Base-by-base conservation (phyloP, 2,329 filamentous ascomycete species). In the Colletotrichum ledebouriae region DNA sequence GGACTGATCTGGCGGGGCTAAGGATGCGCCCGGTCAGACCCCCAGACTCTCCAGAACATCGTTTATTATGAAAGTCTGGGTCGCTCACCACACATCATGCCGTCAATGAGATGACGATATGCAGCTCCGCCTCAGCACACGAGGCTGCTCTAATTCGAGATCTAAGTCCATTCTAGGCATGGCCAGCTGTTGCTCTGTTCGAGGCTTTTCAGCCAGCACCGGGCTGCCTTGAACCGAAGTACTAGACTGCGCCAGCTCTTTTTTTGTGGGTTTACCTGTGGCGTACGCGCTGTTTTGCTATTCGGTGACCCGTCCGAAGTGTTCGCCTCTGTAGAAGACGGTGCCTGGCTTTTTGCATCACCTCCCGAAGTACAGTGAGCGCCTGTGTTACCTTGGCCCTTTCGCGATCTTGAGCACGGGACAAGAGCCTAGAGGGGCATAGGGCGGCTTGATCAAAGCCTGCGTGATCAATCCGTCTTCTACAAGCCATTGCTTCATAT, bases 41-140 rank as follows among this genome's bases (percentile, higher is more conserved):
- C 57, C 53, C 37, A 42, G 53, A 59, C 46, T 55, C 59, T 62
- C 29, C 53, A 64, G 60, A 55, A 68, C 33, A 33, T 41, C 47
- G 53, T 20, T 53, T 46, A 20, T 66, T 39, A 62, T 49, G 64
- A 29, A 55, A 64, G 29, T 64, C 41, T 42, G 41, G 33, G 20
- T 6, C 53, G 33, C 20, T 56, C n/a, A 61, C 52, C 47, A 68
- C 65, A 46, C 46, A 64, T 22, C 39, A 13, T 29, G 39, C n/a
- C 22, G 25, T 41, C 53, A 55, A 33, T 39, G 65, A 59, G 46
- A 68, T 53, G 60, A 64, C 53, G 53, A 64, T 64, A 17, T 55
- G 41, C 58, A 46, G 22, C 41, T 42, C 33, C 47, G 41, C 60
- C 55, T 44, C 59, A 34, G 29, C 39, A 42, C 52, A 44, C 33